Base-by-base conservation (phyloP, 192 early-diverging fungal genomes). In the Dissophora ornata region DNA sequence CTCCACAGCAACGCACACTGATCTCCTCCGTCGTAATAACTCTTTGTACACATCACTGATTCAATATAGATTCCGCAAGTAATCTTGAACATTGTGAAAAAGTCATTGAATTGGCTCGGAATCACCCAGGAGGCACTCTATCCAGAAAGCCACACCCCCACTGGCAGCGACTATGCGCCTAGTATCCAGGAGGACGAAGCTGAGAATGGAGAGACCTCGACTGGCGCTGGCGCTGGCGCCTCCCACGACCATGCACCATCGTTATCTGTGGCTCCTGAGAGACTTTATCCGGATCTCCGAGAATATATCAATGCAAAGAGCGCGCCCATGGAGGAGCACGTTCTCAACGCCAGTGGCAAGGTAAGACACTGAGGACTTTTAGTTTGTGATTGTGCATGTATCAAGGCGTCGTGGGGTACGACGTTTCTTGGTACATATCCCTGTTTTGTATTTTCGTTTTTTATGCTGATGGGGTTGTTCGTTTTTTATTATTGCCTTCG, bases 41-140 rank as follows among this genome's bases (percentile, higher is more conserved):
- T 3, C 5, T 16, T 38, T 34, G 34, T n/a, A n/a, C n/a, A n/a
- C n/a, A n/a, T n/a, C n/a, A n/a, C n/a, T n/a, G n/a, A n/a, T 29
- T 1, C 22, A 30, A 54, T 63, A 59, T 38, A 63, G 18, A 45
- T 71, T 15, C 69, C 69, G 9, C 46, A 34, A 8, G 53, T 63
- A 2, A 51, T 71, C n/a, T 36, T 34, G 18, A 45, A 28, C 26
- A 58, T 71, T 25, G 30, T 71, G 10, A 71, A 71, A 32, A 62
- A 56, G 7, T 62, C 69, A 3, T 24, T 71, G 3, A 50, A 4
- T 1, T 71, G 59, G 53, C 38, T 71, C 11, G 69, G 69, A n/a
- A 57, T 71, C n/a, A 56, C 53, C 3, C 15, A 36, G 21, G 65
- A 67, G 1, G 50, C 44, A 29, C 34, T 54, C 2, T 51, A 61